A percentile compares a stretch with the other conserved stretches of the same genome.
These are phyloP conservation scores for Mrakia blollopis DNA, from an alignment of 768 basidiomycete species.

Conservation along the genomic window DNA sequence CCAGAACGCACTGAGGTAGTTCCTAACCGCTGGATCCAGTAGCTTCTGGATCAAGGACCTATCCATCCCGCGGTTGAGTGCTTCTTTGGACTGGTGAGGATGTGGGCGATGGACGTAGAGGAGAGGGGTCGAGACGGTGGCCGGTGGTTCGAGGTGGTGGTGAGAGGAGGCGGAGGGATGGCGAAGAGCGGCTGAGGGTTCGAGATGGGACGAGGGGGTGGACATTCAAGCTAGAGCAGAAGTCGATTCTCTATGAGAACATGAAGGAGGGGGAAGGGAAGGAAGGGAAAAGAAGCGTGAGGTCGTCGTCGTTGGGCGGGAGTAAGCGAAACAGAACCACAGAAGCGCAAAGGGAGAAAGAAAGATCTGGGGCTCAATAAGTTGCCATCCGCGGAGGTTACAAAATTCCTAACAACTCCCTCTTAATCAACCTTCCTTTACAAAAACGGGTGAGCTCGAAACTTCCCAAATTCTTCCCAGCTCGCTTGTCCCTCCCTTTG, in stretches of 20 bases:
- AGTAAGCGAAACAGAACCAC: too few relatives aligned
- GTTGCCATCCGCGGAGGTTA: too few relatives aligned
- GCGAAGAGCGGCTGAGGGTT: not conserved
- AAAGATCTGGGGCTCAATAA: too few relatives aligned
- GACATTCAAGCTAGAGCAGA: not conserved
- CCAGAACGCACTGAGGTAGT: not conserved
- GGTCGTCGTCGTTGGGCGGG: too few relatives aligned
- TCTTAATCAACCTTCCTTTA: too few relatives aligned
- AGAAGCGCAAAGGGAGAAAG: too few relatives aligned
- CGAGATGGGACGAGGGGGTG: not conserved
- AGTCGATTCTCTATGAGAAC: not conserved
- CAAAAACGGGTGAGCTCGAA: too few relatives aligned
- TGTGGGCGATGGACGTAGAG: not conserved
- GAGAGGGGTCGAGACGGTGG: constrained; percentile 7
- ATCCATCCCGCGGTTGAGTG: not conserved
- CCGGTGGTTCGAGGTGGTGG: not conserved
- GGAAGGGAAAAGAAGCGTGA: too few relatives aligned
- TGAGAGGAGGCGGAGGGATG: not conserved
- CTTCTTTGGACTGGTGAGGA: not conserved
- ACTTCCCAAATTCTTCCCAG: not conserved
- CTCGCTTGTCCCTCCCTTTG: not conserved
- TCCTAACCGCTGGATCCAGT: constrained; percentile 1
- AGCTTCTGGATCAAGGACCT: not conserved
- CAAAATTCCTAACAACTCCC: too few relatives aligned
- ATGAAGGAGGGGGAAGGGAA: not conserved